Conservation (phyloP, 2,329 filamentous ascomycete species). For the Neonectria hederae region DNA sequence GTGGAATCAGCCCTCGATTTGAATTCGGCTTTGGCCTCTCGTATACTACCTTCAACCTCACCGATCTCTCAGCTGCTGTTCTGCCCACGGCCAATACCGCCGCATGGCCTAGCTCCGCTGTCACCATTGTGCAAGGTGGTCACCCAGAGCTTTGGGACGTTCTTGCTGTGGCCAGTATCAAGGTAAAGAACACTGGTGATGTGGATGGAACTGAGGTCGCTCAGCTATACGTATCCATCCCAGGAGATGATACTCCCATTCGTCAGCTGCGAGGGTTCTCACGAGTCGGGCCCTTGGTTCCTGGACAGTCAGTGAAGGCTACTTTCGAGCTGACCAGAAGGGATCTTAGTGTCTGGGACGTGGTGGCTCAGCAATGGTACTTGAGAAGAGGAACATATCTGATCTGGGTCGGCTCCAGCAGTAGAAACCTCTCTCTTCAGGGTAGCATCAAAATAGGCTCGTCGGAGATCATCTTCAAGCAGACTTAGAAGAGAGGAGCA, state of each 20-base stretch:
- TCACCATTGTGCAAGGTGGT: not conserved
- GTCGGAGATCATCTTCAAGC: not conserved
- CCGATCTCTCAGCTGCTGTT: not conserved
- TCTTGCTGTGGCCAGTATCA: not conserved
- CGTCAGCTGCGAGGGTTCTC: not conserved
- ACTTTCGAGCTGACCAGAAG: not conserved
- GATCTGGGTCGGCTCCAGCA: not conserved
- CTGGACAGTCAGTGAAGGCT: not conserved
- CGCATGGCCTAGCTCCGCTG: not conserved
- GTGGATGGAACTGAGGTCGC: not conserved
- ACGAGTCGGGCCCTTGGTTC: not conserved
- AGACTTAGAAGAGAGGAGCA: not conserved
- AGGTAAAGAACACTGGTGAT: not conserved
- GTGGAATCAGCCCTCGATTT: not conserved
- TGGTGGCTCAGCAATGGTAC: not conserved
- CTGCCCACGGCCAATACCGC: not conserved
- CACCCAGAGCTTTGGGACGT: not conserved
- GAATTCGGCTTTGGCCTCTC: not conserved
- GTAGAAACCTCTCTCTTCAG: constrained; percentile 7
- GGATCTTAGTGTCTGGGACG: not conserved
- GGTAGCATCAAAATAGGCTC: not conserved
- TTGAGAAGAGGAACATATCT: not conserved
- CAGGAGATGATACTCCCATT: not conserved
- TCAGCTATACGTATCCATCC: not conserved
- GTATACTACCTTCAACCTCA: not conserved